phyloP scores from a whole-genome alignment of 2,329 filamentous ascomycete species.

The Phoma sp. region DNA sequence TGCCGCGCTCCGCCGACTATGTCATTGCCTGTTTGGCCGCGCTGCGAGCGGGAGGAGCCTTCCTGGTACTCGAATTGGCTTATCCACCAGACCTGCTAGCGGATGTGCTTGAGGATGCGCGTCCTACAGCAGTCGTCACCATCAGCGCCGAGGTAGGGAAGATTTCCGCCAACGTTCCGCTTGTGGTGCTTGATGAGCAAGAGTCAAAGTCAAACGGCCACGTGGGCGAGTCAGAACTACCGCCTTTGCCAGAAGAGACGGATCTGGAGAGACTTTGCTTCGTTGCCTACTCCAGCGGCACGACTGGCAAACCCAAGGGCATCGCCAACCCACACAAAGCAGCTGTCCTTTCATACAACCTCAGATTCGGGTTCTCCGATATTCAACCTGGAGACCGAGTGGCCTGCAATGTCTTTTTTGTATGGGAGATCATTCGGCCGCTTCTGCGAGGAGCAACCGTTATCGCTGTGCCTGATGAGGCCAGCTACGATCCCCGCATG shows the following conservation, averaged over 20 bases:
- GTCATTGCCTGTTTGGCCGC: conserved; percentile 79
- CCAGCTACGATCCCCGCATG: conserved; percentile 76
- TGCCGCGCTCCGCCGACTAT: conserved; percentile 78
- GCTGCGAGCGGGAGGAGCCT: conserved; percentile 79
- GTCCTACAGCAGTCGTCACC: conserved; percentile 73
- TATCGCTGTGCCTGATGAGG: conserved; percentile 74
- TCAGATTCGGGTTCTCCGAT: conserved; percentile 74
- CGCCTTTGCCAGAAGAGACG: conserved; percentile 64
- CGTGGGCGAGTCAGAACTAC: conserved; percentile 52
- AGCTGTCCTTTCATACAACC: conserved; percentile 73
- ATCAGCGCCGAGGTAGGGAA: conserved; percentile 68
- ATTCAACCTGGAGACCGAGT: conserved; percentile 75
- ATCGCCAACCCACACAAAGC: conserved; percentile 81
- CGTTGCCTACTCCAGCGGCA: conserved; percentile 81
- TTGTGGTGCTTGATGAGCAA: conserved; percentile 68
- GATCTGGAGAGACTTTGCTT: conserved; percentile 78
- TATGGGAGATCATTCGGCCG: conserved; percentile 83
- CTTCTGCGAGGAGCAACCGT: conserved; percentile 77
- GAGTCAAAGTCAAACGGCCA: conserved; percentile 29
- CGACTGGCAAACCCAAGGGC: conserved; percentile 79
- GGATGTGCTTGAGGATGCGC: conserved; percentile 78
- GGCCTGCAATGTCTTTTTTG: conserved; percentile 87
- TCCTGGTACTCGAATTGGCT: conserved; percentile 79
- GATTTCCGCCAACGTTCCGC: conserved; percentile 66
- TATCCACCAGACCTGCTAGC: conserved; percentile 76